Evolutionary conservation across 441 rosid species (phyloP).

Genomic region (Gossypium gossypioides): DNA sequence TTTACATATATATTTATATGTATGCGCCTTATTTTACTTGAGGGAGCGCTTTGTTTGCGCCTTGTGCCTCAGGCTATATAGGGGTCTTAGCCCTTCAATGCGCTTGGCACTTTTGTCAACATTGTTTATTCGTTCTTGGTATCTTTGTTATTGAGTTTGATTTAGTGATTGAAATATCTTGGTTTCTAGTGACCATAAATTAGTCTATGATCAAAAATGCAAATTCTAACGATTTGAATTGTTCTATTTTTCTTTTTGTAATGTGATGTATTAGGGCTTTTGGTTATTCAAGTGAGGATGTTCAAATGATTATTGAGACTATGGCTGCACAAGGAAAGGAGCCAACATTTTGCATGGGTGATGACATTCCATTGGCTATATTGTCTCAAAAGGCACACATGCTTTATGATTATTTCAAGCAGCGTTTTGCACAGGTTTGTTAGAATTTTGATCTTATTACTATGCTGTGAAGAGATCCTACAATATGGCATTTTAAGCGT

Average conservation of each 20-base stretch:
- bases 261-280: constrained; percentile 58
- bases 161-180: not conserved
- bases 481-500: not conserved
- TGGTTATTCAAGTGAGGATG: constrained; percentile 99
- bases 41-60: too few relatives aligned
- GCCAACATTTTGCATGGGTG: constrained; percentile 97
- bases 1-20: too few relatives aligned
- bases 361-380: constrained; percentile 76
- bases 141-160: not conserved
- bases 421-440: constrained; percentile 96
- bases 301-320: constrained; percentile 93
- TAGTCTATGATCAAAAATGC: not conserved
- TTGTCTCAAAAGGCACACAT: constrained; percentile 81
- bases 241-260: constrained; percentile 14
- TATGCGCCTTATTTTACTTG: too few relatives aligned
- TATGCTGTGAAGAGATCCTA: not conserved
- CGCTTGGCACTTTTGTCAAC: too few relatives aligned
- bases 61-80: too few relatives aligned
- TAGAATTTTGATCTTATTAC: constrained; percentile 2
- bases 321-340: constrained; percentile 98
- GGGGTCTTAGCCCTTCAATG: too few relatives aligned
- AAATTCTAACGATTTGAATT: constrained; percentile 4
- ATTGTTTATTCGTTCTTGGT: not conserved
- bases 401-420: constrained; percentile 97
- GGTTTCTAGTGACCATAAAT: not conserved